Percentiles rank a stretch among this genome's conserved stretches.
phyloP scores from a whole-genome alignment of 805 yeast species.

The Cyberlindnera americana region DNA sequence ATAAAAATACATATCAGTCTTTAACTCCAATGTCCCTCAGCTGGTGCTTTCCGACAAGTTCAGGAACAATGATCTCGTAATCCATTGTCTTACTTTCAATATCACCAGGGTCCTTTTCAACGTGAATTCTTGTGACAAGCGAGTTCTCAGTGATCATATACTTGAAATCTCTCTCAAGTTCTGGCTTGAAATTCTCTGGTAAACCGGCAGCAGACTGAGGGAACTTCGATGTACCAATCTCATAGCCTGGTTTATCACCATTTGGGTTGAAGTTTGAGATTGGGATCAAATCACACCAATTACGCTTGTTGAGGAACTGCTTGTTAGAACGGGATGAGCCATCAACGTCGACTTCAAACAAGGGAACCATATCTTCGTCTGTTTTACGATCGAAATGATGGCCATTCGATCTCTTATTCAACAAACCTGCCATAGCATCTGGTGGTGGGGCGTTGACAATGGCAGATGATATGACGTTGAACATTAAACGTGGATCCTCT shows the following conservation, averaged over 20 bases:
- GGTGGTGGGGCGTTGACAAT: conserved; percentile 94
- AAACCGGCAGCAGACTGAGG: conserved; percentile 40
- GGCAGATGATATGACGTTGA: conserved; percentile 86
- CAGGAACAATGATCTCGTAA: conserved; percentile 73
- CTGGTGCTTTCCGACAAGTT: conserved; percentile 30
- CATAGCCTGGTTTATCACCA: conserved; percentile 21
- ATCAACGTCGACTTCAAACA: conserved; percentile 60
- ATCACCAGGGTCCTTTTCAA: conserved; percentile 57
- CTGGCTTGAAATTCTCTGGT: conserved; percentile 11
- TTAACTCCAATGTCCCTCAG: conserved; percentile 23
- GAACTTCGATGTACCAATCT: conserved; percentile 30
- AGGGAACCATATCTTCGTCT: conserved; percentile 77
- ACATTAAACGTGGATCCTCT: conserved; percentile 68
- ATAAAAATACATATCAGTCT: conserved; percentile 3
- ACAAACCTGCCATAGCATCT: conserved; percentile 69
- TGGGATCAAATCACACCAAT: conserved; percentile 69
- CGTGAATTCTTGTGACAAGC: conserved; percentile 66
- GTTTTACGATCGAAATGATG: conserved; percentile 66
- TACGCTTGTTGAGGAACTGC: conserved; percentile 61
- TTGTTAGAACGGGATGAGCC: conserved; percentile 45
- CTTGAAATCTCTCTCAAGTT: conserved; percentile 35
- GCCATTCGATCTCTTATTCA: conserved; percentile 58
- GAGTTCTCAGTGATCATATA: conserved; percentile 58
- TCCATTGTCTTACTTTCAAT: conserved; percentile 50
- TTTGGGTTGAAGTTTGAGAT: conserved; percentile 34